Base-by-base conservation (phyloP, 805 yeast species). In the Candida pini region DNA sequence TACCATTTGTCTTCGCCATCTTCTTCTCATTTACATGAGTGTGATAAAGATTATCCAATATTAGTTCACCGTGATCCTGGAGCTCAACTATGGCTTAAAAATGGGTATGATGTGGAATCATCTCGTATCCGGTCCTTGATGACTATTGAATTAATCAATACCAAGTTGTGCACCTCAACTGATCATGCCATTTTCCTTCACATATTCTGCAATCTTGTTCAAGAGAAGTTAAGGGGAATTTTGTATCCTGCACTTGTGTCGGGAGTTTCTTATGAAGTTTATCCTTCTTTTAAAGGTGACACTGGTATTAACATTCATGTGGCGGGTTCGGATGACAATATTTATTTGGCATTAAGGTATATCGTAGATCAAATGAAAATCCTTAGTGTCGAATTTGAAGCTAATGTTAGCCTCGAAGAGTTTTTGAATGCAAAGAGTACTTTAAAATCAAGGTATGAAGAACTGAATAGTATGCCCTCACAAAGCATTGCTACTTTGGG, bases 211-310 rank as follows among this genome's bases (percentile, higher is more conserved):
- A 76, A 73, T 31, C 34, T 76, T 3, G 42, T 78, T 4, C 73
- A 68, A 17, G 47, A 52, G 1, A 49, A 54, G 10, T 46, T 81
- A 1, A 54, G 66, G 17, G 51, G 59, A 4, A 39, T 42, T 5
- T 45, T 82, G 2, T 82, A 81, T 48, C 69, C 73, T 1, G 66
- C 78, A 1, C 73, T 77, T 36, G 49, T 65, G n/a, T 38, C 78
- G 8, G 76, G 78, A 2, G 78, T 68, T 46, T 51, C 70, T 0
- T 81, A 81, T 73, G 77, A 73, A 14, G 40, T 81, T 0, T 60
- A 55, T 24, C 72, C 86, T 0, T 73, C 80, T 4, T 40, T 62
- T 10, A 71, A 71, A 42, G 79, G 83, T 4, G 74, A 69, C 33
- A 65, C 69, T 1, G 70, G 79, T 6, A 49, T 82, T 6, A 54